These are phyloP conservation scores for Naegleria fowleri DNA, from an alignment of 208 protist species.

Conservation along the genomic window DNA sequence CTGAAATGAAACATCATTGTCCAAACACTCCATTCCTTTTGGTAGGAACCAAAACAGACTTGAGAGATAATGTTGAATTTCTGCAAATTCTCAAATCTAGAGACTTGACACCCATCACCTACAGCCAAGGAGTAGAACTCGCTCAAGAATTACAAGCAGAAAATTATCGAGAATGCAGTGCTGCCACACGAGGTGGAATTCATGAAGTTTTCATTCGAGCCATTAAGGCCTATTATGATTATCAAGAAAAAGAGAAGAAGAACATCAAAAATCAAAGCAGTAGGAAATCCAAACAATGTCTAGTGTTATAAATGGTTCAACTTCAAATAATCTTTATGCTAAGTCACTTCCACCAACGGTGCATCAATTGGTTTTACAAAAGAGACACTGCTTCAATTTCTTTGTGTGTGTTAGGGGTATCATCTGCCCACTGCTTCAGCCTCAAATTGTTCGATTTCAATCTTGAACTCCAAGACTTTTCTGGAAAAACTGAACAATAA, in stretches of 20 bases:
- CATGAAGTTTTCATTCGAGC: constrained; percentile 68
- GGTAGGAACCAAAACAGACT: constrained; percentile 51
- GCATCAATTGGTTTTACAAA: no score
- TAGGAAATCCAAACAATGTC: not conserved
- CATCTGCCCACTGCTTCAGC: no score
- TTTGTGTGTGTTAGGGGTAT: no score
- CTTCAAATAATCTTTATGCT: no score
- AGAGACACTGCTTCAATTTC: no score
- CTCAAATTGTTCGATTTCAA: no score
- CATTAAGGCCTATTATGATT: not conserved
- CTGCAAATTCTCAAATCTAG: not conserved
- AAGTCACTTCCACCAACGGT: no score
- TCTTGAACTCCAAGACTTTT: no score
- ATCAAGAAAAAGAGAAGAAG: not conserved
- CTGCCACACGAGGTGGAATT: constrained; percentile 58
- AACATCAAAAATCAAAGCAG: not conserved
- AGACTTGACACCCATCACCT: constrained; percentile 42
- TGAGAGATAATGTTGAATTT: constrained; percentile 43
- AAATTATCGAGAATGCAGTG: constrained; percentile 45
- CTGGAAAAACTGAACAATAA: no score
- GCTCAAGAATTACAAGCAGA: constrained; percentile 34
- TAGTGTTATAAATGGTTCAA: no score
- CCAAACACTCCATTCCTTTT: constrained; percentile 48
- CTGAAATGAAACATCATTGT: constrained; percentile 41
- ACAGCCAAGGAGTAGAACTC: constrained; percentile 39